phyloP scores from a whole-genome alignment of 352 stramenopile species.

The Phytophthora sp. region DNA sequence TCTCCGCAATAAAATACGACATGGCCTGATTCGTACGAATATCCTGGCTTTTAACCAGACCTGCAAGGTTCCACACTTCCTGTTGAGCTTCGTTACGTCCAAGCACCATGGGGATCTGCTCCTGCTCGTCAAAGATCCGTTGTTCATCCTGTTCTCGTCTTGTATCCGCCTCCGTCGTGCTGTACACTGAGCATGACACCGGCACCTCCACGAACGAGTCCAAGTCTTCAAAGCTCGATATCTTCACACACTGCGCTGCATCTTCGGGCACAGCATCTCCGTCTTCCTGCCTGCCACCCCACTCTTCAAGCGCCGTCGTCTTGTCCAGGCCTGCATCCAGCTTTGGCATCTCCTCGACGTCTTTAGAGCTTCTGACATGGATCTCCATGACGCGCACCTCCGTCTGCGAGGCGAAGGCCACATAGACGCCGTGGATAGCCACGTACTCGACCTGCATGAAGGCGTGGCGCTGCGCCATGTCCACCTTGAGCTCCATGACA shows the following conservation, averaged over 20 bases:
- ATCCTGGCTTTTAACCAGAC: constrained; percentile 75
- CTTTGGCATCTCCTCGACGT: constrained; percentile 26
- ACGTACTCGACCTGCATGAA: constrained; percentile 80
- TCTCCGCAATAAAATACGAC: constrained; percentile 69
- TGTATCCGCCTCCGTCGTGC: constrained; percentile 50
- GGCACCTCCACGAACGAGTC: constrained; percentile 61
- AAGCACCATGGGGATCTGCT: constrained; percentile 66
- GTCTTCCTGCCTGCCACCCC: neutral
- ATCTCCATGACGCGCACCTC: constrained; percentile 88
- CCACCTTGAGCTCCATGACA: constrained; percentile 88
- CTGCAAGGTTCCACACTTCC: constrained; percentile 76
- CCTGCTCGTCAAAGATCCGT: constrained; percentile 59
- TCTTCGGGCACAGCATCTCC: constrained; percentile 45
- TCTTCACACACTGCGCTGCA: constrained; percentile 48
- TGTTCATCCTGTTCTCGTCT: constrained; percentile 56
- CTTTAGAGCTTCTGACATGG: constrained; percentile 59
- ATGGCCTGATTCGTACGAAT: constrained; percentile 84
- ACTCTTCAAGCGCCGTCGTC: constrained; percentile 21
- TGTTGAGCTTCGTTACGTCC: constrained; percentile 76
- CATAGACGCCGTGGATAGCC: constrained; percentile 80
- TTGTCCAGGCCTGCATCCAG: constrained; percentile 25
- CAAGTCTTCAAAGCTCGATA: constrained; percentile 46
- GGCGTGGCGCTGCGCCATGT: constrained; percentile 74
- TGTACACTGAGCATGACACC: constrained; percentile 63
- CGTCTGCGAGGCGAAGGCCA: constrained; percentile 75